phyloP scores from a whole-genome alignment of 73 alveolate species.

The Paramecium sonneborni region DNA sequence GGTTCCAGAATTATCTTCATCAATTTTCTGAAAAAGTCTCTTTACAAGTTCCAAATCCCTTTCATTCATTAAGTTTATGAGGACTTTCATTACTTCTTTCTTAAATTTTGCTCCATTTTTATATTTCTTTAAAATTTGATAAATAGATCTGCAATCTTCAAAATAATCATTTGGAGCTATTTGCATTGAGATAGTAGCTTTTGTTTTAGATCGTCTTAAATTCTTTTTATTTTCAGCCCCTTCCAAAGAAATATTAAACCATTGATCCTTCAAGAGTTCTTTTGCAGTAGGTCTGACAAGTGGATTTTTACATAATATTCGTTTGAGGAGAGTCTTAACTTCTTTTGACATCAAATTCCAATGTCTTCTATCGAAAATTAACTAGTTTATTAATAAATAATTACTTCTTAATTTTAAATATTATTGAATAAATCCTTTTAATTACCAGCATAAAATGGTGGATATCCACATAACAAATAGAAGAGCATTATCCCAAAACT shows the following conservation, averaged over 20 bases:
- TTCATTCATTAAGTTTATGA: constrained; percentile 45
- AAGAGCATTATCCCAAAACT: constrained; percentile 66
- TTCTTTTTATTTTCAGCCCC: not conserved
- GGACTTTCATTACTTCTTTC: constrained; percentile 47
- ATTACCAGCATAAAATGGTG: constrained; percentile 39
- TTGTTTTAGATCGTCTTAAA: not conserved
- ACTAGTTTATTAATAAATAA: not conserved
- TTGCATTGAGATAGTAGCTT: not conserved
- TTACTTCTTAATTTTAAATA: constrained; percentile 20
- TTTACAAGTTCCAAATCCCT: not conserved
- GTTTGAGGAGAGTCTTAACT: constrained; percentile 83
- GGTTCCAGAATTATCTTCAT: constrained; percentile 57
- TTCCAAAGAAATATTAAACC: constrained; percentile 72
- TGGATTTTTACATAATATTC: constrained; percentile 86
- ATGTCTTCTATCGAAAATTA: constrained; percentile 34
- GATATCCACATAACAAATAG: constrained; percentile 43
- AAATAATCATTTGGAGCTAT: not conserved
- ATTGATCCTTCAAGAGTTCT: constrained; percentile 85
- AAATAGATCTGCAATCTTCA: constrained; percentile 38
- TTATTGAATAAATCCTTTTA: not conserved
- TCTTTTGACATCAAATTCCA: constrained; percentile 66
- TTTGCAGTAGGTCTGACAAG: constrained; percentile 79
- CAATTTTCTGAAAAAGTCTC: not conserved
- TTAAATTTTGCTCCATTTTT: constrained; percentile 42
- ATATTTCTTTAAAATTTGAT: constrained; percentile 4